These are phyloP conservation scores for Talaromyces sp. DNA, from an alignment of 2,329 filamentous ascomycete species.

Conservation along the genomic window DNA sequence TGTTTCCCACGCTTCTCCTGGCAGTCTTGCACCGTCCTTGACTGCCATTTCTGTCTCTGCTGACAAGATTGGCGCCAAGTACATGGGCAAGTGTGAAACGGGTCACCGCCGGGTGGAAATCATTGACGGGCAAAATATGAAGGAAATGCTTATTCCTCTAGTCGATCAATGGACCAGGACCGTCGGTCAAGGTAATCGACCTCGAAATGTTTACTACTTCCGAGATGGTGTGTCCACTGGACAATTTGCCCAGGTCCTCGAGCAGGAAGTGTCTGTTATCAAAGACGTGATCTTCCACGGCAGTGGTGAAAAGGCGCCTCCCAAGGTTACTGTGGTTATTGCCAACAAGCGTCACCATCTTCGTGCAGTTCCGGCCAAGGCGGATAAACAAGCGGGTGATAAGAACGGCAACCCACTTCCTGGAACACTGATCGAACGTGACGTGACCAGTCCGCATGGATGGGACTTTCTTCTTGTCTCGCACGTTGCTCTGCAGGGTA, in stretches of 20 bases:
- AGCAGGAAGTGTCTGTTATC: conserved; percentile 71
- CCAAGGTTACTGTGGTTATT: conserved; percentile 79
- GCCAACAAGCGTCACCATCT: conserved; percentile 93
- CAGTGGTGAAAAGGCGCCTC: conserved; percentile 33
- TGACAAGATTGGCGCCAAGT: conserved; percentile 67
- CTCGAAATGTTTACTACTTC: conserved; percentile 81
- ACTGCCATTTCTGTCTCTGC: conserved; percentile 82
- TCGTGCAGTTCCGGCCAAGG: conserved; percentile 74
- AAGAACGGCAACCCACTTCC: conserved; percentile 77
- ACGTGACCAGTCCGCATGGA: conserved; percentile 86
- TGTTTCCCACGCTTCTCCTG: conserved; percentile 77
- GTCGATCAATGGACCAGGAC: conserved; percentile 60
- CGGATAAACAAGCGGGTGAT: conserved; percentile 53
- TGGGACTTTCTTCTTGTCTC: conserved; percentile 78
- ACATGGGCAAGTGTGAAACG: conserved; percentile 72
- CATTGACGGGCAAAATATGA: conserved; percentile 63
- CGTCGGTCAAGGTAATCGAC: conserved; percentile 51
- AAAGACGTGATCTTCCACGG: conserved; percentile 52
- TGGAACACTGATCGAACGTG: conserved; percentile 80
- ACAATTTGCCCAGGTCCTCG: conserved; percentile 74
- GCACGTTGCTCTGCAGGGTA: conserved; percentile 84
- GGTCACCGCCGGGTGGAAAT: conserved; percentile 82
- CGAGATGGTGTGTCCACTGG: conserved; percentile 89
- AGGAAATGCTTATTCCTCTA: conserved; percentile 61
- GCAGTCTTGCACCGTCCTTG: conserved; percentile 65